These are phyloP conservation scores for Quillaja saponaria DNA, from an alignment of 306 rosid species.

Conservation along the genomic window DNA sequence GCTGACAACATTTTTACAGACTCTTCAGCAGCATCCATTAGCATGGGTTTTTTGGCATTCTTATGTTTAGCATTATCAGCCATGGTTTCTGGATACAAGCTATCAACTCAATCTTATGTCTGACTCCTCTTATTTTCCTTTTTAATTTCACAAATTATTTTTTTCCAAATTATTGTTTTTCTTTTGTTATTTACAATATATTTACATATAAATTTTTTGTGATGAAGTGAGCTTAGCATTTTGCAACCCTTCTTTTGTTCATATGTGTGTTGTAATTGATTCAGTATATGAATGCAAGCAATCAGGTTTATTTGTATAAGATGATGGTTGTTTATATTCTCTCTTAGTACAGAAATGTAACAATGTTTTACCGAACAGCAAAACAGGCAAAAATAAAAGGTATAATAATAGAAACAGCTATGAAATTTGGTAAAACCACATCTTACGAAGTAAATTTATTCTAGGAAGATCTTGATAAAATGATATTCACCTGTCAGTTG, in stretches of 20 bases:
- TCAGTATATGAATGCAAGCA: no score
- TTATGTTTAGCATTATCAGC: constrained; percentile 50
- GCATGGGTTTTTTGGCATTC: constrained; percentile 74
- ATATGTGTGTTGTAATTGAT: not conserved
- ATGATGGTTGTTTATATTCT: no score
- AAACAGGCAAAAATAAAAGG: not conserved
- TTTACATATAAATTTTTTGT: no score
- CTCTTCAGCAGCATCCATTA: constrained; percentile 60
- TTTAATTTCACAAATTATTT: not conserved
- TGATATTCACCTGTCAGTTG: constrained; percentile 13
- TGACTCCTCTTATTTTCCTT: constrained; percentile 26
- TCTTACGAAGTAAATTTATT: no score
- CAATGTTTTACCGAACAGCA: no score
- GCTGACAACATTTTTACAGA: constrained; percentile 70
- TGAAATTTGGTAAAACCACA: no score
- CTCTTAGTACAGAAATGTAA: no score
- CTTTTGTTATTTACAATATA: not conserved
- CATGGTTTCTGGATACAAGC: constrained; percentile 61
- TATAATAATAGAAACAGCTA: no score
- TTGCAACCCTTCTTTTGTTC: no score
- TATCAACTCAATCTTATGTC: constrained; percentile 57
- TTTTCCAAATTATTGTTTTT: not conserved
- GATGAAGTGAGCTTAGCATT: constrained; percentile 14
- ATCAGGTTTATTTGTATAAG: no score
- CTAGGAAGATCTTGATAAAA: no score